These are phyloP conservation scores for Lactarius hengduanensis DNA, from an alignment of 768 basidiomycete species.

Conservation along the genomic window DNA sequence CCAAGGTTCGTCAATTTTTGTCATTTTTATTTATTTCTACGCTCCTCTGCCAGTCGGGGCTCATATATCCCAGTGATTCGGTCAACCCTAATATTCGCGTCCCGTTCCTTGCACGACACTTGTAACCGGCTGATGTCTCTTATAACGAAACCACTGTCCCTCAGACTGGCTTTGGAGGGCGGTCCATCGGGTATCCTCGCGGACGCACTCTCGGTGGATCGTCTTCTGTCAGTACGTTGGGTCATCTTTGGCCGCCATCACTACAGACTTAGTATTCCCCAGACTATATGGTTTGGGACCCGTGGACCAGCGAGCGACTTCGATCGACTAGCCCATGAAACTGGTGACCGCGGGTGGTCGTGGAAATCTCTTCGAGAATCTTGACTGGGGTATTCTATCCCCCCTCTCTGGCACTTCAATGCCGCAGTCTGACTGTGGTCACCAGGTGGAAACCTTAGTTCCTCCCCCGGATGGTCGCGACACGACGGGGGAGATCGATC, in stretches of 20 bases:
- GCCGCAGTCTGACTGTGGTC: background rate
- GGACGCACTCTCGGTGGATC: conserved; percentile 28
- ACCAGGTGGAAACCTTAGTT: conserved; percentile 6
- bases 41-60: no score
- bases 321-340: conserved; percentile 26
- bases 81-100: no score
- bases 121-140: background rate
- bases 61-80: no score
- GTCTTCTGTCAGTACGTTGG: conserved; percentile 26
- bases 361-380: conserved; percentile 24
- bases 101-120: no score
- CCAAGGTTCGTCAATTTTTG: no score
- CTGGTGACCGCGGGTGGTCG: conserved; percentile 29
- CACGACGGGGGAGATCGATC: conserved; percentile 30
- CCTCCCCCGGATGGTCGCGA: conserved; percentile 24
- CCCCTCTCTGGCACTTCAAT: background rate
- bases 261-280: background rate
- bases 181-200: conserved; percentile 27
- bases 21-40: no score
- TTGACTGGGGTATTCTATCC: conserved; percentile 6
- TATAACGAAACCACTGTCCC: conserved; percentile 29
- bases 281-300: conserved; percentile 23
- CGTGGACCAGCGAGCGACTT: conserved; percentile 28
- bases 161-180: conserved; percentile 18
- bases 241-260: background rate